Conservation (phyloP, 2,329 filamentous ascomycete species). For the Fusarium anthophilum region DNA sequence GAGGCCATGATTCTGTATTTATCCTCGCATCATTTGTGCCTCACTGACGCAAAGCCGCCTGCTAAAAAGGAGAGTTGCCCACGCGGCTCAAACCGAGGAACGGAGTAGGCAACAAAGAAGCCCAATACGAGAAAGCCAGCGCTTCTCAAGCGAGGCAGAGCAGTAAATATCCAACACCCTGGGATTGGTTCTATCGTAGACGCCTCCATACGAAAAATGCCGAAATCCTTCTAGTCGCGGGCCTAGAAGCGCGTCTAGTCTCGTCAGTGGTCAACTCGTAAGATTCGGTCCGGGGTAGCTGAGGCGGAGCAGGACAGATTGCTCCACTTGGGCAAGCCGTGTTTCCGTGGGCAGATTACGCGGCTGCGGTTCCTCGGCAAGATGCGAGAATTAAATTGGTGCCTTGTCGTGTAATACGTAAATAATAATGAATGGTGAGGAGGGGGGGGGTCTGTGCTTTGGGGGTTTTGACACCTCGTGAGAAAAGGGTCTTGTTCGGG, state of each 20-base stretch:
- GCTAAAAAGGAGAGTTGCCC: not conserved
- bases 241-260: not conserved
- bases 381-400: not conserved
- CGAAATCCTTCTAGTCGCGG: not conserved
- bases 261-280: slow-evolving; percentile 8
- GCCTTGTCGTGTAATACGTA: not conserved
- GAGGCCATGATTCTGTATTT: not conserved
- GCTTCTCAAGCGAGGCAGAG: not conserved
- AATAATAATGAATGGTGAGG: not conserved
- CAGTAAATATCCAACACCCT: not conserved
- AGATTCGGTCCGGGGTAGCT: not conserved
- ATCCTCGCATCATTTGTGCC: not conserved
- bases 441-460: not conserved
- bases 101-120: not conserved
- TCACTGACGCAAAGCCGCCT: not conserved
- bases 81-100: not conserved
- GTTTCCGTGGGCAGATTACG: slow-evolving; percentile 12
- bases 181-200: slow-evolving; percentile 8
- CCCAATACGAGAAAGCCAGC: not conserved
- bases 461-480: not conserved
- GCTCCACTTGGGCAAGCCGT: slow-evolving; percentile 5
- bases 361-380: slow-evolving; percentile 11
- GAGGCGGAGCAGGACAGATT: not conserved
- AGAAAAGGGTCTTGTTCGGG: not conserved
- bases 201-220: not conserved